Conservation (phyloP, 1,284 basidiomycete species). For the Boletus hoseneyae region DNA sequence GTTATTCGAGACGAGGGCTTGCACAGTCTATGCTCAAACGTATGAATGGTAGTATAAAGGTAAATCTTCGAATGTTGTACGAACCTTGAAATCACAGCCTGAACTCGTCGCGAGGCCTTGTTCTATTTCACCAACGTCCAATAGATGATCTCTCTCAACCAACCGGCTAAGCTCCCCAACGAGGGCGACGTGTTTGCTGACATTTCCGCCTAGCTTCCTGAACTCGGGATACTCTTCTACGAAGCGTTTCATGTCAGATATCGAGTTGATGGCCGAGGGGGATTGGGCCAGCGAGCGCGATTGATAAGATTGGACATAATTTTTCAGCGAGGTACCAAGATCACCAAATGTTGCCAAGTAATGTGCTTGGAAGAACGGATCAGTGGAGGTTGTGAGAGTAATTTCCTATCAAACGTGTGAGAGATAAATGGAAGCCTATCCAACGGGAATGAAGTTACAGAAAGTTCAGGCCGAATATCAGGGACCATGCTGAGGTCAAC, state of each 20-base stretch:
- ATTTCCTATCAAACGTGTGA: slow-evolving; percentile 67
- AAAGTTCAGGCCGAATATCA: slow-evolving; percentile 83
- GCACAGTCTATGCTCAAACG: slow-evolving; percentile 58
- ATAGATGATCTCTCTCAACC: slow-evolving; percentile 80
- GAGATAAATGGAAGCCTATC: background rate
- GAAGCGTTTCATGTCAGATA: slow-evolving; percentile 96
- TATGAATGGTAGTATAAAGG: slow-evolving; percentile 1
- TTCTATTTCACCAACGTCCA: slow-evolving; percentile 93
- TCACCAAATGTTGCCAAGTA: slow-evolving; percentile 96
- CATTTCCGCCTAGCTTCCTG: slow-evolving; percentile 93
- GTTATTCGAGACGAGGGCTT: slow-evolving; percentile 68
- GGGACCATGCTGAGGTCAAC: slow-evolving; percentile 85
- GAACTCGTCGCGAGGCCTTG: slow-evolving; percentile 94
- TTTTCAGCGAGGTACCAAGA: slow-evolving; percentile 88
- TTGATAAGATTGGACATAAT: slow-evolving; percentile 95
- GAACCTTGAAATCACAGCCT: slow-evolving; percentile 82
- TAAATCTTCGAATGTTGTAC: slow-evolving; percentile 13
- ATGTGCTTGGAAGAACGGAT: slow-evolving; percentile 93
- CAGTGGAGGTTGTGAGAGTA: slow-evolving; percentile 87
- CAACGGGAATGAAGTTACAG: slow-evolving; percentile 47
- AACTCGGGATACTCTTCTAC: slow-evolving; percentile 99
- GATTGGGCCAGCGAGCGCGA: slow-evolving; percentile 76
- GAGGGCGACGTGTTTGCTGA: slow-evolving; percentile 96
- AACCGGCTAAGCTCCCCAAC: slow-evolving; percentile 94
- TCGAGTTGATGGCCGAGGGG: slow-evolving; percentile 88